Conservation (phyloP, 177 flowering plant species). For the Vitis hybrid region DNA sequence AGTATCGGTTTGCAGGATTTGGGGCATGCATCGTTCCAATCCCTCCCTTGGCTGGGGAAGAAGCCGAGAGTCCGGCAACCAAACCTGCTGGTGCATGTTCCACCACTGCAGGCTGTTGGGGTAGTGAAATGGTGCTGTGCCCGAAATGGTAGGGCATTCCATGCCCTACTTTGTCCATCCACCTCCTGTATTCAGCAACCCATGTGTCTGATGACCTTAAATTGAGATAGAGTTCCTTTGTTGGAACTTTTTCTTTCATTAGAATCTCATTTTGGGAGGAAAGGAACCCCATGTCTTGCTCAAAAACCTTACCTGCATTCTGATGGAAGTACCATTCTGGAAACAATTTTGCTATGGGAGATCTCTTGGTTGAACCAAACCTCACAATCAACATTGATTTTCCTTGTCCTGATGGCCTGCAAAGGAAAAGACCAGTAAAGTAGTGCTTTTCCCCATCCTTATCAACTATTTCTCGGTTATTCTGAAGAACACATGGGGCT, state of each 20-base stretch:
- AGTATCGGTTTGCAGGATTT: slow-evolving; percentile 72
- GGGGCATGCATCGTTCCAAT: slow-evolving; percentile 75
- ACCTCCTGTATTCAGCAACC: slow-evolving; percentile 90
- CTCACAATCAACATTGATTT: slow-evolving; percentile 93
- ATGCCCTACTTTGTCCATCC: slow-evolving; percentile 98
- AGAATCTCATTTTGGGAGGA: slow-evolving; percentile 94
- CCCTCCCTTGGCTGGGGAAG: slow-evolving; percentile 88
- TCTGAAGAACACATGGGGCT: slow-evolving; percentile 92
- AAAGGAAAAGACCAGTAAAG: slow-evolving; percentile 80
- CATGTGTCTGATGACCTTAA: slow-evolving; percentile 83
- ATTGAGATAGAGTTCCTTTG: slow-evolving; percentile 71
- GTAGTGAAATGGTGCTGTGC: slow-evolving; percentile 73
- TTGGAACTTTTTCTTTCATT: slow-evolving; percentile 78
- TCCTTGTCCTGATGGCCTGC: slow-evolving; percentile 94
- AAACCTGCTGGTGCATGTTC: slow-evolving; percentile 97
- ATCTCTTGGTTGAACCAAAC: slow-evolving; percentile 65
- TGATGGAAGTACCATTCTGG: slow-evolving; percentile 94
- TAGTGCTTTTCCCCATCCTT: slow-evolving; percentile 62
- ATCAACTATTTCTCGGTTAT: slow-evolving; percentile 63
- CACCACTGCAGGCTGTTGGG: slow-evolving; percentile 76
- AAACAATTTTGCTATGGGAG: slow-evolving; percentile 43
- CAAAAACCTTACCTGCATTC: slow-evolving; percentile 92
- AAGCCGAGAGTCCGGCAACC: slow-evolving; percentile 73
- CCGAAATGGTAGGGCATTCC: slow-evolving; percentile 98
- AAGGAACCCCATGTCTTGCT: slow-evolving; percentile 98